phyloP scores from a whole-genome alignment of 2,329 filamentous ascomycete species.

The Fusarium goolgardi region DNA sequence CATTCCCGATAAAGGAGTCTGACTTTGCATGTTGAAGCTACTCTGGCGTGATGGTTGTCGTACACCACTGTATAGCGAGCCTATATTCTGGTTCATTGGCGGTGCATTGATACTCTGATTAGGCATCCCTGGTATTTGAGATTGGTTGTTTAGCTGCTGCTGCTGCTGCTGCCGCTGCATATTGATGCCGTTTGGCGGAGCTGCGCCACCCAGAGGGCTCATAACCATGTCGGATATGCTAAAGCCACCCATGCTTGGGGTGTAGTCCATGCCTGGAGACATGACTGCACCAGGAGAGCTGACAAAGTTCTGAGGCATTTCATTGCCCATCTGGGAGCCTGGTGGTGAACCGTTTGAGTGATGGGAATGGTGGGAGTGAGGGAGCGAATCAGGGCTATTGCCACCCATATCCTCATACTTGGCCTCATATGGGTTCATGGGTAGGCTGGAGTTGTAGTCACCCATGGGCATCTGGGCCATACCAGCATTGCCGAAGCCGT shows the following conservation, averaged over 20 bases:
- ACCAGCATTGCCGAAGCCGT: slow-evolving; percentile 72
- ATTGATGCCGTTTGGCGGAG: slow-evolving; percentile 39
- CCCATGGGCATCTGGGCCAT: slow-evolving; percentile 66
- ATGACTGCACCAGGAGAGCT: slow-evolving; percentile 63
- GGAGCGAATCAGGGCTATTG: slow-evolving; percentile 49
- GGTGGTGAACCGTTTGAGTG: slow-evolving; percentile 48
- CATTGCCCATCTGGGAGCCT: slow-evolving; percentile 44
- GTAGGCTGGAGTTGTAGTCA: slow-evolving; percentile 61
- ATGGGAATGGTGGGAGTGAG: slow-evolving; percentile 48
- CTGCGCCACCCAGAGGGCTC: slow-evolving; percentile 57
- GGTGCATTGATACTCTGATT: slow-evolving; percentile 40
- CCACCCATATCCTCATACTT: slow-evolving; percentile 53
- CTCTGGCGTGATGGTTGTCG: slow-evolving; percentile 48
- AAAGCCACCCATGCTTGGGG: slow-evolving; percentile 59
- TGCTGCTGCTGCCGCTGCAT: slow-evolving; percentile 47
- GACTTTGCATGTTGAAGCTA: slow-evolving; percentile 50
- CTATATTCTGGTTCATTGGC: slow-evolving; percentile 47
- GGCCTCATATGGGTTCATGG: slow-evolving; percentile 58
- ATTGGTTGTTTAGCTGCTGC: slow-evolving; percentile 49
- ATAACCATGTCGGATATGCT: slow-evolving; percentile 66
- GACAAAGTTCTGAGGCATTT: slow-evolving; percentile 63
- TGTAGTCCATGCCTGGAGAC: slow-evolving; percentile 64
- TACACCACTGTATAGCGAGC: slow-evolving; percentile 44
- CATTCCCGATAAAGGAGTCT: slow-evolving; percentile 48
- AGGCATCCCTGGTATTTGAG: slow-evolving; percentile 48